Percentiles rank a stretch among this genome's conserved stretches.
Conservation (phyloP, 352 stramenopile species). For the Pythium volutum region DNA sequence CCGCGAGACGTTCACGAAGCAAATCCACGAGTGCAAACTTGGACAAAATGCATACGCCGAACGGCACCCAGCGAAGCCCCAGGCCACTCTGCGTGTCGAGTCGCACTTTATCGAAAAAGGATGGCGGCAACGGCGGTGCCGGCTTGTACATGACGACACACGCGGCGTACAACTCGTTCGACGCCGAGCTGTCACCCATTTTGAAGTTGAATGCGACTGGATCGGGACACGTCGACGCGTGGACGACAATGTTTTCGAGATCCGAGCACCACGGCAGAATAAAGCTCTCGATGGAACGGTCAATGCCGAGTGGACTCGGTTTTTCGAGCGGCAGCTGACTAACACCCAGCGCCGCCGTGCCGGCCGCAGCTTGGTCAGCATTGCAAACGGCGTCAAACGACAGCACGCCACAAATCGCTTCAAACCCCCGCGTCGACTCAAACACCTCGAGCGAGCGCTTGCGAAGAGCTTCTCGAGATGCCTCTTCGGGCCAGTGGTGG, state of each 20-base stretch:
- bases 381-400: conserved; percentile 52
- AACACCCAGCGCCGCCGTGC: conserved; percentile 22
- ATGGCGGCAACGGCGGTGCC: conserved; percentile 51
- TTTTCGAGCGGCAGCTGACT: conserved; percentile 25
- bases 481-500: conserved; percentile 71
- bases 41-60: conserved; percentile 79
- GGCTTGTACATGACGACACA: conserved; percentile 82
- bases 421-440: conserved; percentile 57
- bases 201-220: conserved; percentile 45
- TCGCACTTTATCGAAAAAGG: conserved; percentile 54
- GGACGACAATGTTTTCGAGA: conserved; percentile 25
- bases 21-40: conserved; percentile 80
- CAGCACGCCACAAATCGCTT: conserved; percentile 71
- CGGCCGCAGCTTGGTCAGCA: conserved; percentile 19
- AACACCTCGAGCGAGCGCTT: conserved; percentile 73
- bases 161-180: conserved; percentile 69
- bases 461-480: conserved; percentile 34
- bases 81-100: conserved; percentile 42
- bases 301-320: conserved; percentile 22
- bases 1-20: conserved; percentile 70
- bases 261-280: conserved; percentile 36
- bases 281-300: conserved; percentile 34
- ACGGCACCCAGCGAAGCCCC: conserved; percentile 61
- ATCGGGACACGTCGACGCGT: conserved; percentile 26
- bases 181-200: conserved; percentile 72